Percentiles rank a stretch among this genome's conserved stretches.
These are phyloP conservation scores for Bipolaris oryzae DNA, from an alignment of 2,329 filamentous ascomycete genomes.

Conservation along the genomic window DNA sequence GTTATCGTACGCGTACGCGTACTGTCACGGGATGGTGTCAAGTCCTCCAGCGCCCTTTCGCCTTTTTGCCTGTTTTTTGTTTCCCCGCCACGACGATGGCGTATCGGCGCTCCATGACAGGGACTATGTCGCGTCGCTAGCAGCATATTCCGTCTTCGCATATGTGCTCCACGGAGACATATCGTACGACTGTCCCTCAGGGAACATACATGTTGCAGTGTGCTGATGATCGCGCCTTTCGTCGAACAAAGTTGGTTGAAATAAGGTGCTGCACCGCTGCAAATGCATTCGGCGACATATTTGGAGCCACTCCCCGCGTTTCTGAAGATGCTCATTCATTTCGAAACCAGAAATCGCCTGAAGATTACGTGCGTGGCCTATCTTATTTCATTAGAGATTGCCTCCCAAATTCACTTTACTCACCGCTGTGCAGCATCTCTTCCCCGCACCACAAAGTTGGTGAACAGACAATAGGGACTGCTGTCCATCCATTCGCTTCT, in stretches of 20 bases:
- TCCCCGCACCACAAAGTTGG: background rate
- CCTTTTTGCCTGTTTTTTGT: background rate
- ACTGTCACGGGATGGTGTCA: background rate
- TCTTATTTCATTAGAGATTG: background rate
- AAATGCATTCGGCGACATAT: slow-evolving; percentile 5
- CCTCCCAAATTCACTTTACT: background rate
- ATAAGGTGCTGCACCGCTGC: slow-evolving; percentile 20
- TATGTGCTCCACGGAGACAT: background rate
- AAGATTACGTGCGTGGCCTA: slow-evolving; percentile 16
- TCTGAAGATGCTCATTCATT: slow-evolving; percentile 17
- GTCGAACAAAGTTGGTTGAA: background rate
- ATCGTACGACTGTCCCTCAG: slow-evolving; percentile 1
- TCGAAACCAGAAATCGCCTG: slow-evolving; percentile 13
- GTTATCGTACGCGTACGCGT: background rate
- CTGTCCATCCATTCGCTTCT: slow-evolving; percentile 1
- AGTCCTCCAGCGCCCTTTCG: background rate
- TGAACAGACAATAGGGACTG: background rate
- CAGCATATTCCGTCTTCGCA: background rate
- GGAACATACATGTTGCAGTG: background rate
- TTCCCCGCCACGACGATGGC: background rate
- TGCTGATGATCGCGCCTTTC: background rate
- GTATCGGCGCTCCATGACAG: background rate
- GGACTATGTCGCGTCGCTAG: background rate
- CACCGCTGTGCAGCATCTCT: slow-evolving; percentile 4
- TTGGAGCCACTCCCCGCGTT: slow-evolving; percentile 5